phyloP scores from a whole-genome alignment of 2,329 filamentous ascomycete species.

The Clonostachys sp. region DNA sequence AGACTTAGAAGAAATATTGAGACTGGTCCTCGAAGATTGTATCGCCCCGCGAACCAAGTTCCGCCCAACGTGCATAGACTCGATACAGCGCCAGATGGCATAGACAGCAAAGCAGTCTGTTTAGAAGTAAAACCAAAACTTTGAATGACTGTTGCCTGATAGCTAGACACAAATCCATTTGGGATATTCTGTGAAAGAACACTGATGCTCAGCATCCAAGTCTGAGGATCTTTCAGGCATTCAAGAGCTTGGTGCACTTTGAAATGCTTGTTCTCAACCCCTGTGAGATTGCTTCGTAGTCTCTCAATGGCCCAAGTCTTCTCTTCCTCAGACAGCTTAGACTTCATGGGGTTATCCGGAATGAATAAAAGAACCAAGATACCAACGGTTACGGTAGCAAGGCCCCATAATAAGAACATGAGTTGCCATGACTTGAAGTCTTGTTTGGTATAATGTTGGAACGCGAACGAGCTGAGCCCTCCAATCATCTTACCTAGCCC shows the following conservation, averaged over 20 bases:
- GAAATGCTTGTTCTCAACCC: constrained; percentile 50
- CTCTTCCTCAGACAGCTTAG: constrained; percentile 62
- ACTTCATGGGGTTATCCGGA: constrained; percentile 68
- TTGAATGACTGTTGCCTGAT: too few species aligned
- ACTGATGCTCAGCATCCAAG: constrained; percentile 27
- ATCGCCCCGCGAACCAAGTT: too few species aligned
- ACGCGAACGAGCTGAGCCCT: constrained; percentile 32
- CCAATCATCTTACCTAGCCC: constrained; percentile 69
- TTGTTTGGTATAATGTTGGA: constrained; percentile 20
- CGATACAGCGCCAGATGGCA: too few species aligned
- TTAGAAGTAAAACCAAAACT: too few species aligned
- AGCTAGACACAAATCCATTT: too few species aligned
- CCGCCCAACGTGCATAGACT: too few species aligned
- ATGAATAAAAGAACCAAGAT: constrained; percentile 60
- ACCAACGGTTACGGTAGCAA: constrained; percentile 58
- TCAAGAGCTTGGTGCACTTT: constrained; percentile 40
- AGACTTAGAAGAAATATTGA: too few species aligned
- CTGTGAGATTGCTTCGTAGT: constrained; percentile 56
- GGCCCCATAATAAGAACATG: constrained; percentile 64
- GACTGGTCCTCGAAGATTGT: too few species aligned
- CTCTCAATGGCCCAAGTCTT: constrained; percentile 60
- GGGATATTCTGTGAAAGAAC: too few species aligned
- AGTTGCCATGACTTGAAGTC: constrained; percentile 53
- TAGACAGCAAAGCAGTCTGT: too few species aligned
- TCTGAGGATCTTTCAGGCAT: constrained; percentile 60